Percentiles rank a stretch among this genome's conserved stretches.
Evolutionary conservation across 805 yeast genomes (phyloP).

Genomic region (Candida boidinii): DNA sequence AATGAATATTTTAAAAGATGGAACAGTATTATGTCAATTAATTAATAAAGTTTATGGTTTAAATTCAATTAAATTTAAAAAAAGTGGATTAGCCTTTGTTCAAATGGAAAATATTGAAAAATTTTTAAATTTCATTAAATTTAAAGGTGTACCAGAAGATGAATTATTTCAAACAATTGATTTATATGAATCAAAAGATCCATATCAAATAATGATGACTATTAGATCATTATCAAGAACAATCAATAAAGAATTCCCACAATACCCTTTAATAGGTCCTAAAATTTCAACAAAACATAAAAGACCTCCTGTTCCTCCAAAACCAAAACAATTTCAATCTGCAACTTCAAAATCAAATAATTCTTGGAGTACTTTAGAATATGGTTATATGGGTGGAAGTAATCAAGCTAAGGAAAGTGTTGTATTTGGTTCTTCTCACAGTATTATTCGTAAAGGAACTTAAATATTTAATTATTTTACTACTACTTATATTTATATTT

Average conservation of each 20-base stretch:
- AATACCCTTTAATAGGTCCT: slow-evolving; percentile 51
- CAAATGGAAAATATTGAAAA: slow-evolving; percentile 81
- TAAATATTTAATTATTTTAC: slow-evolving; percentile 3
- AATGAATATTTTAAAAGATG: slow-evolving; percentile 51
- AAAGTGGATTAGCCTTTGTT: slow-evolving; percentile 65
- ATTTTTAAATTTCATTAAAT: slow-evolving; percentile 54
- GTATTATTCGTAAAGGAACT: slow-evolving; percentile 23
- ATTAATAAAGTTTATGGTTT: slow-evolving; percentile 32
- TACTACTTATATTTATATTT: background rate
- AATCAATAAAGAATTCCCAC: slow-evolving; percentile 47
- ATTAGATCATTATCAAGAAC: slow-evolving; percentile 66
- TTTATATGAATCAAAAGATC: slow-evolving; percentile 64
- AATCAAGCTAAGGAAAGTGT: slow-evolving; percentile 44
- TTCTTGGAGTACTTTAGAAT: slow-evolving; percentile 50
- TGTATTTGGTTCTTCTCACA: slow-evolving; percentile 44
- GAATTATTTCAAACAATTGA: slow-evolving; percentile 77
- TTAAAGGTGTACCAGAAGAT: slow-evolving; percentile 67
- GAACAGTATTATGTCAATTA: slow-evolving; percentile 43
- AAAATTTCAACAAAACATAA: slow-evolving; percentile 37
- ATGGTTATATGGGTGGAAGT: slow-evolving; percentile 53
- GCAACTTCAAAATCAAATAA: slow-evolving; percentile 18
- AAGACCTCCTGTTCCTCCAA: slow-evolving; percentile 44
- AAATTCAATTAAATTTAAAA: slow-evolving; percentile 38
- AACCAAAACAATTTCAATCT: slow-evolving; percentile 41
- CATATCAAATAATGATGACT: slow-evolving; percentile 70